These are phyloP conservation scores for Oryza officinalis DNA, from an alignment of 176 grass and related monocot species.

Conservation along the genomic window DNA sequence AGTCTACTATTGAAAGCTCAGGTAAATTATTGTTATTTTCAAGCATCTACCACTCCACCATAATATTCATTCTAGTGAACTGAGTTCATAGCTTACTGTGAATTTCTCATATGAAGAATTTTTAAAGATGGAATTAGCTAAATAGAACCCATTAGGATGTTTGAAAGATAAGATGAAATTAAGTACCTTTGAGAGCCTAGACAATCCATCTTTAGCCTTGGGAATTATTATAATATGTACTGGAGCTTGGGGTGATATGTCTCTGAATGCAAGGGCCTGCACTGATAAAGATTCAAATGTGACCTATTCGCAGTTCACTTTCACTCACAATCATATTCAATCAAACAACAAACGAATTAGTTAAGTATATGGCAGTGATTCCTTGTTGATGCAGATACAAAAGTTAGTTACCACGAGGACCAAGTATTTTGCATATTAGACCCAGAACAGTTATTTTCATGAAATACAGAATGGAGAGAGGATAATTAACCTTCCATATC, in stretches of 20 bases:
- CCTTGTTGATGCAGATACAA: neutral
- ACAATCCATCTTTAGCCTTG: conserved; percentile 73
- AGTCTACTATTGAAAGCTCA: neutral
- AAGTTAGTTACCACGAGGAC: neutral
- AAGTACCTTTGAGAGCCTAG: conserved; percentile 55
- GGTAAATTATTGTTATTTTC: neutral
- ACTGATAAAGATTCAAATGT: neutral
- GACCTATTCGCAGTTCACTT: neutral
- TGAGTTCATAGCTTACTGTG: neutral
- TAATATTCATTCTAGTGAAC: neutral
- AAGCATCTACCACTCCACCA: neutral
- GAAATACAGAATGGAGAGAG: neutral
- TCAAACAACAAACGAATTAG: neutral
- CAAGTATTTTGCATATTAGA: neutral
- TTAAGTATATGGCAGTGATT: neutral
- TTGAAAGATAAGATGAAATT: neutral
- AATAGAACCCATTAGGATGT: neutral
- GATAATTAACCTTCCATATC: neutral
- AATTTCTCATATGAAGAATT: neutral
- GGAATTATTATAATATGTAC: conserved; percentile 69
- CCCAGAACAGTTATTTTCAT: neutral
- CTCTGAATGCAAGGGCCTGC: conserved; percentile 79
- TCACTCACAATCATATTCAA: neutral
- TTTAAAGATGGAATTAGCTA: neutral
- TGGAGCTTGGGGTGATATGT: conserved; percentile 76